A percentile compares a stretch with the other conserved stretches of the same genome.
phyloP scores from a whole-genome alignment of 1,139 yeast genomes.

The Yamadazyma kanchanaburiensis region DNA sequence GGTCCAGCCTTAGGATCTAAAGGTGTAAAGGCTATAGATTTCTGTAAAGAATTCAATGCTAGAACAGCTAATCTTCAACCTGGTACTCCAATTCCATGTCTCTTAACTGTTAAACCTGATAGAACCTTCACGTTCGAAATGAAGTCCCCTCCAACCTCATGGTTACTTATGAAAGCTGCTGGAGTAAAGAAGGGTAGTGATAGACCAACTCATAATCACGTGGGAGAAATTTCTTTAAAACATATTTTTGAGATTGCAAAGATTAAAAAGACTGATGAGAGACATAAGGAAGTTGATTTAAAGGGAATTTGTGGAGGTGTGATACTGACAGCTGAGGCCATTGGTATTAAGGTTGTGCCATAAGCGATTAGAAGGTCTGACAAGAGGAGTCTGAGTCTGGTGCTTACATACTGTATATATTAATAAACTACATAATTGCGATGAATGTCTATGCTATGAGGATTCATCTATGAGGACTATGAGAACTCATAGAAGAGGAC shows the following conservation, averaged over 20 bases:
- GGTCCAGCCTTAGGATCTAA: conserved; percentile 99
- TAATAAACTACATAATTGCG: too few relatives aligned
- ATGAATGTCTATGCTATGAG: not conserved
- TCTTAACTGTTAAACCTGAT: conserved; percentile 86
- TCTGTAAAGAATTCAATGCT: conserved; percentile 97
- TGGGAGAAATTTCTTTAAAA: conserved; percentile 77
- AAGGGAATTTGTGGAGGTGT: conserved; percentile 79
- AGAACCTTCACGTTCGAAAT: conserved; percentile 81
- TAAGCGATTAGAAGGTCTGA: conserved; percentile 27
- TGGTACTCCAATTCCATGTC: conserved; percentile 87
- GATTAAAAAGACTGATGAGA: conserved; percentile 82
- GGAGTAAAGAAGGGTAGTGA: conserved; percentile 80
- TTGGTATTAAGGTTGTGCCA: conserved; percentile 81
- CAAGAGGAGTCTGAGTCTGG: too few relatives aligned
- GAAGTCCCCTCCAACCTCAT: conserved; percentile 91
- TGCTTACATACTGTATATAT: too few relatives aligned
- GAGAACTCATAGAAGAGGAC: too few relatives aligned
- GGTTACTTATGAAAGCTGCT: conserved; percentile 80
- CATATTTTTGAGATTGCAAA: conserved; percentile 94
- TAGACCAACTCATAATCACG: conserved; percentile 44
- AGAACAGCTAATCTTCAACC: conserved; percentile 84
- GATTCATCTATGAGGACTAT: too few relatives aligned
- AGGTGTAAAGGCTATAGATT: conserved; percentile 98
- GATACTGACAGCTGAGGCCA: conserved; percentile 80
- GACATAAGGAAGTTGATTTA: conserved; percentile 69